Base-by-base conservation (phyloP, 2,329 filamentous ascomycete species). In the Penicillium sp. region DNA sequence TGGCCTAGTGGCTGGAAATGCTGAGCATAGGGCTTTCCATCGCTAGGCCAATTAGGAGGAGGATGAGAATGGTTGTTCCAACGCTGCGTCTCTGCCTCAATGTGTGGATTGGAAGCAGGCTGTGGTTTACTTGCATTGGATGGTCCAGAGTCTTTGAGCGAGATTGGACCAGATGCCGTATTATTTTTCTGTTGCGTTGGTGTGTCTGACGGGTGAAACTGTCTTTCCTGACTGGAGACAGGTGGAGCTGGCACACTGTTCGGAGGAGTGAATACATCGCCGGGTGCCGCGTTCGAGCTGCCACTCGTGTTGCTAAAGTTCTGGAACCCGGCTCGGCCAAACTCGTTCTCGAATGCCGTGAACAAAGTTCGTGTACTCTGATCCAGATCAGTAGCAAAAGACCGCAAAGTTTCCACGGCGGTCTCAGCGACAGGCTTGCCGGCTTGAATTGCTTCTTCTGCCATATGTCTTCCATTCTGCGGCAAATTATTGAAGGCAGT, bases 371-470 rank as follows among this genome's bases (percentile, higher is more conserved):
- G 65, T 4, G 72, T 68, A 45, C 73, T 66, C 42, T 74, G 62
- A 42, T 72, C 71, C 42, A 77, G 58, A 43, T 76, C 74, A n/a
- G 64, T 60, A 4, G 74, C 69, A 58, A 79, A 69, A 47, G 58
- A 65, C 45, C 69, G 72, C 33, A 79, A 62, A 24, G 69, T 65
- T 31, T 69, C 64, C 7, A 74, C 64, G 13, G 74, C 59, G 52
- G 69, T 66, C 39, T 74, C 70, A 21, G 73, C 65, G 12, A 70
- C 62, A 41, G 68, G 68, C 16, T 69, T 53, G 29, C 75, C 72
- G 7, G 66, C 63, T 24, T 71, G 65, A 23, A 69, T 65, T n/a
- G 66, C 69, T 47, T 66, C 67, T 34, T 70, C 67, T 46, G 71
- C 68, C 21, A 70, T 63, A 43, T 70, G 68, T 21, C 64, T 66